Evolutionary conservation across 306 rosid species (phyloP).

Genomic region (Citrullus colocynthis): DNA sequence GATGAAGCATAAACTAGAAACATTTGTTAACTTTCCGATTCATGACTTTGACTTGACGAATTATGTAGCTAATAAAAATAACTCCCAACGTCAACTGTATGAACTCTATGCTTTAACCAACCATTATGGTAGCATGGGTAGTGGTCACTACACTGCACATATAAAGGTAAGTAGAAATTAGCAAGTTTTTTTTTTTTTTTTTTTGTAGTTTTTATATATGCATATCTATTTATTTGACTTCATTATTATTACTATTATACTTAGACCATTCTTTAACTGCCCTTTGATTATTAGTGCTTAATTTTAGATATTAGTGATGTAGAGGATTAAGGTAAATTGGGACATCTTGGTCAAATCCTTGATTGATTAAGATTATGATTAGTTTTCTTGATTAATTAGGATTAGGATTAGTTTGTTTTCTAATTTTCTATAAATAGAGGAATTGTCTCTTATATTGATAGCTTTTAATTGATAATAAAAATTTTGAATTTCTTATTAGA

Average conservation of each 20-base stretch:
- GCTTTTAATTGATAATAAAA: too few species aligned
- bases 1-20: conserved; percentile 95
- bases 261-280: neutral
- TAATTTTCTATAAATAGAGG: too few species aligned
- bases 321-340: too few species aligned
- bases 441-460: too few species aligned
- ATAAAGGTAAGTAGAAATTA: conserved; percentile 52
- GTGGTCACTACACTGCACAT: conserved; percentile 96
- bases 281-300: neutral
- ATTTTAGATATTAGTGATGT: neutral
- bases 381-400: too few species aligned
- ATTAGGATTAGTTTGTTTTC: too few species aligned
- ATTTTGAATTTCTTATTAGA: too few species aligned
- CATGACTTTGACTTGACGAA: conserved; percentile 85
- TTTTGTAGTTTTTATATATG: neutral
- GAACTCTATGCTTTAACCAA: conserved; percentile 88
- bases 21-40: conserved; percentile 83
- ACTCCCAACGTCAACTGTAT: conserved; percentile 56
- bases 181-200: neutral
- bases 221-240: neutral
- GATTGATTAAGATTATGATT: too few species aligned
- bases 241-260: neutral
- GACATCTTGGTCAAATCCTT: too few species aligned
- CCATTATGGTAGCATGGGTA: conserved; percentile 98
- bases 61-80: conserved; percentile 82